Evolutionary conservation across 805 yeast genomes (phyloP), one percentile per base, ranked within the genome.

Genomic region (Cyberlindnera bimundalis): DNA sequence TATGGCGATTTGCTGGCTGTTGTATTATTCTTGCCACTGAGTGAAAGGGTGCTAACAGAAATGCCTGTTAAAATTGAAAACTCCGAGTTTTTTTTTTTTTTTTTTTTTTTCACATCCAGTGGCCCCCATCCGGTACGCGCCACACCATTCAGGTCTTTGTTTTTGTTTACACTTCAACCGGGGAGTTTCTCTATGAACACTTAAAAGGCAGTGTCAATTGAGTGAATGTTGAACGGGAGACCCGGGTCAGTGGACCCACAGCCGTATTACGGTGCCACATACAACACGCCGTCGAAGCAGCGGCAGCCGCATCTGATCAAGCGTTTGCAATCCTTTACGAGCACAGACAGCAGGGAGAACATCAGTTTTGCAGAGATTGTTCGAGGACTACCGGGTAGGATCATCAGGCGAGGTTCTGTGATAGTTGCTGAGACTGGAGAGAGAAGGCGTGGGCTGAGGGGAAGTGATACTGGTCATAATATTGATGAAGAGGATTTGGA

Each of bases 391-490:
- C 54, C 48, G 5, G 47, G 47, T 1, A 35, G 57, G 26, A 33
- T 55, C 7, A 40, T 53, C 13, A 29, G 59, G 30, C 41, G 50
- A 16, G 55, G 67, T 27, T 68, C 77, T 0, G 67, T 66, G 20
- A 69, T 73, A n/a, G 40, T 68, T 17, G 71, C 78, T 0, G 66
- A 66, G 18, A 68, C 77, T 0, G 77, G 74, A 1, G 65, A 61
- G 42, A 58, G 65, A 15, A 24, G 42, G n/a, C 35, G 46, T 3
- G 37, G 37, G 6, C 20, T 15, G 3, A 35, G 41, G 3, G 37
- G 28, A 3, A 29, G 35, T 15, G 39, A 25, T 10, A 34, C 33
- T 13, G 23, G 23, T 16, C 7, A 8, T 10, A 9, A 20, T 14
- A 6, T 35, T 12, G 42, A 38, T 28, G 29, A 31, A 34, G 44